Conservation (phyloP, 2,329 filamentous ascomycete species). For the Ceratocystis variospora region DNA sequence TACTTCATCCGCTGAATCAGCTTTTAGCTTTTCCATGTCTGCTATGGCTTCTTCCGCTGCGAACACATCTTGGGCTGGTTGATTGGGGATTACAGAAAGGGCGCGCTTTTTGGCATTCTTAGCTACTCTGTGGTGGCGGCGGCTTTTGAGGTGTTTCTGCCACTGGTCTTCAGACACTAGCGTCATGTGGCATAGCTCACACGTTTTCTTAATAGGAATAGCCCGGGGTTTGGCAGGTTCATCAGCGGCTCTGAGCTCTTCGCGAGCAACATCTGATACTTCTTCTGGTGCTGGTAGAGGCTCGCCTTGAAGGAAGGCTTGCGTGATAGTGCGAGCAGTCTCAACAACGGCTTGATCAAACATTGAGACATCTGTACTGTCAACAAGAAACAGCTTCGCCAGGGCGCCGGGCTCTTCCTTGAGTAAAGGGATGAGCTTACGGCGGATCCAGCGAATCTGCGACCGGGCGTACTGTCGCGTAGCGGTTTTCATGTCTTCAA, state of each 20-base stretch:
- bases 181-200: slow-evolving; percentile 58
- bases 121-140: slow-evolving; percentile 26
- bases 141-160: slow-evolving; percentile 29
- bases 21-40: neutral
- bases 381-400: slow-evolving; percentile 59
- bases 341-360: slow-evolving; percentile 53
- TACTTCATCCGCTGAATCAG: neutral
- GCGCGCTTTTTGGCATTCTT: slow-evolving; percentile 28
- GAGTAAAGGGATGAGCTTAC: slow-evolving; percentile 62
- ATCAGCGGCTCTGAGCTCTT: slow-evolving; percentile 34
- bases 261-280: slow-evolving; percentile 35
- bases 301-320: slow-evolving; percentile 46
- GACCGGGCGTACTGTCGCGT: slow-evolving; percentile 79
- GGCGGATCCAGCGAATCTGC: slow-evolving; percentile 75
- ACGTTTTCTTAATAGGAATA: slow-evolving; percentile 45
- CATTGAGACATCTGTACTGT: slow-evolving; percentile 53
- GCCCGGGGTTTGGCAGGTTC: slow-evolving; percentile 37
- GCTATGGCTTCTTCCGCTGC: neutral
- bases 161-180: slow-evolving; percentile 40
- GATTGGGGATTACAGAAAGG: slow-evolving; percentile 24
- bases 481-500: slow-evolving; percentile 66
- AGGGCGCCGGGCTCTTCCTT: slow-evolving; percentile 38
- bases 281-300: slow-evolving; percentile 38
- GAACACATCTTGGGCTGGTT: slow-evolving; percentile 3
- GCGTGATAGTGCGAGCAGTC: slow-evolving; percentile 49